Conservation (phyloP, 2,329 filamentous ascomycete genomes). For the Pseudogymnoascus sp. region DNA sequence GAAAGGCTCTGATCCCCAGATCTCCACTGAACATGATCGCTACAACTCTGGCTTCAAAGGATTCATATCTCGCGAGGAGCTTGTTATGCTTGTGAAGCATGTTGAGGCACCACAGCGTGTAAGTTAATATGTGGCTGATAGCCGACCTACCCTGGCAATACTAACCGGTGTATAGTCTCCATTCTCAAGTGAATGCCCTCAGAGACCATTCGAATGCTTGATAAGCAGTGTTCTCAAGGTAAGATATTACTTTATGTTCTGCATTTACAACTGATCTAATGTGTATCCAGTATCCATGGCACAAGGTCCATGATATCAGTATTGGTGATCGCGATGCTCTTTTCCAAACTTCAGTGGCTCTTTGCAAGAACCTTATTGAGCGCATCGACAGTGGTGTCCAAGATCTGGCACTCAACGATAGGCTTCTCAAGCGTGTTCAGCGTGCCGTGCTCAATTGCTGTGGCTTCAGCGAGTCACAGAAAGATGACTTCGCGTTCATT, state of each 20-base stretch:
- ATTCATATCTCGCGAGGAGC: constrained; percentile 53
- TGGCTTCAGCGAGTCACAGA: constrained; percentile 53
- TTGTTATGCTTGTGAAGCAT: constrained; percentile 55
- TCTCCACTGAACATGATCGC: constrained; percentile 30
- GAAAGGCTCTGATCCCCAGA: constrained; percentile 38
- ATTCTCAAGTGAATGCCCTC: constrained; percentile 51
- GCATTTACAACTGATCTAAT: not conserved
- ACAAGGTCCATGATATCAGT: constrained; percentile 46
- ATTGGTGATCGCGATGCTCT: constrained; percentile 46
- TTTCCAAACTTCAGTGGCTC: constrained; percentile 40
- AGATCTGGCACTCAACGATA: constrained; percentile 39
- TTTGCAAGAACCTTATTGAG: constrained; percentile 38
- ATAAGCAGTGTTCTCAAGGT: constrained; percentile 44
- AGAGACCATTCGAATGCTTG: constrained; percentile 56
- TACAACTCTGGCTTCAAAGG: constrained; percentile 46
- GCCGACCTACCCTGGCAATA: not conserved
- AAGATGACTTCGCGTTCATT: constrained; percentile 47
- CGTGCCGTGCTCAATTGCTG: constrained; percentile 46
- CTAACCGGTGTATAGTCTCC: constrained; percentile 38
- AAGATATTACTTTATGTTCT: constrained; percentile 5
- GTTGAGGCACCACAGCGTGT: constrained; percentile 54
- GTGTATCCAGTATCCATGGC: constrained; percentile 48
- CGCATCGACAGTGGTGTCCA: constrained; percentile 34
- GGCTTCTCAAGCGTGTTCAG: constrained; percentile 45
- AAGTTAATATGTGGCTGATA: constrained; percentile 28